Evolutionary conservation across 2,329 filamentous ascomycete genomes (phyloP).

Genomic region (Colletotrichum cordylinicola): DNA sequence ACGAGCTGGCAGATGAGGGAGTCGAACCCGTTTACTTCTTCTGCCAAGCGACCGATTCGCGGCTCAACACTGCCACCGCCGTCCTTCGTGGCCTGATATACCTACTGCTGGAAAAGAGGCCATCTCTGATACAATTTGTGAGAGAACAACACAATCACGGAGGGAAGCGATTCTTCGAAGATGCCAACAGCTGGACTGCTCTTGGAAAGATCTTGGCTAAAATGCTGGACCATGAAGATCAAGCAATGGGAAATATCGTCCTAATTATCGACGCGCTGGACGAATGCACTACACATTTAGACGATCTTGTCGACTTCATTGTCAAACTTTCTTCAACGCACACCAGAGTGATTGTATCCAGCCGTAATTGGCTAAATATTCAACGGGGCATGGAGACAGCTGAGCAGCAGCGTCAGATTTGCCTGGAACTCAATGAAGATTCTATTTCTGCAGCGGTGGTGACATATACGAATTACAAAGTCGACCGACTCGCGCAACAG

Average conservation of each 20-base stretch:
- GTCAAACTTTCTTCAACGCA: background rate
- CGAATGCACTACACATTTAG: background rate
- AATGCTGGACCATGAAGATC: slow-evolving; percentile 43
- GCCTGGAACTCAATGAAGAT: slow-evolving; percentile 41
- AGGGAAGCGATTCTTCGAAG: slow-evolving; percentile 44
- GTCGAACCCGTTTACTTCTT: slow-evolving; percentile 39
- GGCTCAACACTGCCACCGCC: slow-evolving; percentile 41
- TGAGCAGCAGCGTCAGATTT: slow-evolving; percentile 27
- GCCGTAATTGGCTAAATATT: slow-evolving; percentile 45
- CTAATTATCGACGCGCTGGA: slow-evolving; percentile 38
- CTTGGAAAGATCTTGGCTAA: slow-evolving; percentile 42
- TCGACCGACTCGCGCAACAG: slow-evolving; percentile 26
- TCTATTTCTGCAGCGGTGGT: slow-evolving; percentile 38
- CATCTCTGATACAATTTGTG: background rate
- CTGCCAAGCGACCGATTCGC: slow-evolving; percentile 43
- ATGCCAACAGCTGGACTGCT: slow-evolving; percentile 30
- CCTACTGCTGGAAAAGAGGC: slow-evolving; percentile 32
- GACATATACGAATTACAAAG: slow-evolving; percentile 38
- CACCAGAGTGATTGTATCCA: slow-evolving; percentile 50
- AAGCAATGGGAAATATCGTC: slow-evolving; percentile 19
- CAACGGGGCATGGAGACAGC: slow-evolving; percentile 32
- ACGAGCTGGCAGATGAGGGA: slow-evolving; percentile 31
- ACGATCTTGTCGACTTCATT: slow-evolving; percentile 41
- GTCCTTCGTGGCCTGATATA: slow-evolving; percentile 50
- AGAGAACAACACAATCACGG: slow-evolving; percentile 2